phyloP scores from a whole-genome alignment of 1,139 yeast genomes.

The Schizosaccharomyces versatilis region DNA sequence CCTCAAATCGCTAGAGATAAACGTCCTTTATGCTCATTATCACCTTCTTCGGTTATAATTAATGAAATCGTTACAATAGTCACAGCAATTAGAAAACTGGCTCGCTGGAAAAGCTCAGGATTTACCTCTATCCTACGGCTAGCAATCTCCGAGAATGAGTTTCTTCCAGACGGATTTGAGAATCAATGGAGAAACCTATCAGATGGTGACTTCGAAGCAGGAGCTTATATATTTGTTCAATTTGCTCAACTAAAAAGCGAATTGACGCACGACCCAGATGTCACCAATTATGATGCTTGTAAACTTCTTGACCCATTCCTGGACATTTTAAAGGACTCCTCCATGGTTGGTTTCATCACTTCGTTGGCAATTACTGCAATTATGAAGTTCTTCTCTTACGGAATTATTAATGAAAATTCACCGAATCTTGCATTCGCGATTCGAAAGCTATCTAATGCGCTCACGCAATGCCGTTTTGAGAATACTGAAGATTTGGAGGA shows the following conservation, averaged over 20 bases:
- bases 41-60: slow-evolving; percentile 63
- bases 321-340: slow-evolving; percentile 61
- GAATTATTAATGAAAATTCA: slow-evolving; percentile 27
- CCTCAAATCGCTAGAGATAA: background rate
- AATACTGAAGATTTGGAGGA: slow-evolving; percentile 86
- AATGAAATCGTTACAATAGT: slow-evolving; percentile 75
- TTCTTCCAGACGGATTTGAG: background rate
- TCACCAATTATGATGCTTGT: slow-evolving; percentile 42
- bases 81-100: slow-evolving; percentile 74
- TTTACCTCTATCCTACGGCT: slow-evolving; percentile 67
- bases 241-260: slow-evolving; percentile 60
- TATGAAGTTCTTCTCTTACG: slow-evolving; percentile 45
- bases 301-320: slow-evolving; percentile 71
- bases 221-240: slow-evolving; percentile 53
- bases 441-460: slow-evolving; percentile 44
- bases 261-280: slow-evolving; percentile 26
- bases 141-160: slow-evolving; percentile 12
- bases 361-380: slow-evolving; percentile 59
- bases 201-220: slow-evolving; percentile 15
- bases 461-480: slow-evolving; percentile 88
- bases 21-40: slow-evolving; percentile 25
- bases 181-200: slow-evolving; percentile 16
- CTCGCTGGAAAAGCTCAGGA: slow-evolving; percentile 64
- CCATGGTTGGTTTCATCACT: slow-evolving; percentile 73
- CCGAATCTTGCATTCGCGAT: slow-evolving; percentile 29